These are phyloP conservation scores for Fusarium fujikuroi DNA, from an alignment of 2,329 filamentous ascomycete genomes.

Conservation along the genomic window DNA sequence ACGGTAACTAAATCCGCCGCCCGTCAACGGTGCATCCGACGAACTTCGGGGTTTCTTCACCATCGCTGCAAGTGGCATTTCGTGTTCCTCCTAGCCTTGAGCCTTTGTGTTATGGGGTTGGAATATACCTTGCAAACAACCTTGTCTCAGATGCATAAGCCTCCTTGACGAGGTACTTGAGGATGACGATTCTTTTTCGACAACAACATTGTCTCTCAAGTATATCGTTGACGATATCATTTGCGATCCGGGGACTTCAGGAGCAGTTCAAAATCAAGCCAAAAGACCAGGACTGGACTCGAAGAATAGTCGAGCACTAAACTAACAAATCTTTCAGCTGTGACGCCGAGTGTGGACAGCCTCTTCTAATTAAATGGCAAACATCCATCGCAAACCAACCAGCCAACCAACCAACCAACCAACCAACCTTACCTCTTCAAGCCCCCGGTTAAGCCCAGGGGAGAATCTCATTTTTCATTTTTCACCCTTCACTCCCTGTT, in stretches of 20 bases:
- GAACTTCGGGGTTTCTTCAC: conserved; percentile 30
- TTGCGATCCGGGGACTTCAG: background rate
- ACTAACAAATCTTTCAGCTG: background rate
- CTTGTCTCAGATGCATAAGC: conserved; percentile 16
- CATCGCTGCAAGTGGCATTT: conserved; percentile 28
- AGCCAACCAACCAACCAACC: conserved; percentile 16
- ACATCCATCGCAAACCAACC: background rate
- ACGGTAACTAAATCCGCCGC: background rate
- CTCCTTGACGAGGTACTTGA: background rate
- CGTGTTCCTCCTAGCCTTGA: conserved; percentile 11
- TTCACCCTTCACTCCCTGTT: conserved; percentile 35
- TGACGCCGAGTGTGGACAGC: conserved; percentile 12
- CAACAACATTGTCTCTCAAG: conserved; percentile 3
- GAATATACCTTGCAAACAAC: conserved; percentile 29
- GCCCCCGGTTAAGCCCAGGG: conserved; percentile 22
- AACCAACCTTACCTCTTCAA: conserved; percentile 13
- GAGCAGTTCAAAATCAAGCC: background rate
- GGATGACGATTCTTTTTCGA: conserved; percentile 18
- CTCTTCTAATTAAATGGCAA: background rate
- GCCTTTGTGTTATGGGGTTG: conserved; percentile 18
- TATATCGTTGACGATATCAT: conserved; percentile 16
- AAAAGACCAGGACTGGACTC: background rate
- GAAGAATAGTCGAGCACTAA: background rate
- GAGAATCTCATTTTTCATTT: conserved; percentile 36
- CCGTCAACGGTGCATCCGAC: conserved; percentile 23